Conservation (phyloP, 2,329 filamentous ascomycete species). For the Raffaelea deltoideospora region DNA sequence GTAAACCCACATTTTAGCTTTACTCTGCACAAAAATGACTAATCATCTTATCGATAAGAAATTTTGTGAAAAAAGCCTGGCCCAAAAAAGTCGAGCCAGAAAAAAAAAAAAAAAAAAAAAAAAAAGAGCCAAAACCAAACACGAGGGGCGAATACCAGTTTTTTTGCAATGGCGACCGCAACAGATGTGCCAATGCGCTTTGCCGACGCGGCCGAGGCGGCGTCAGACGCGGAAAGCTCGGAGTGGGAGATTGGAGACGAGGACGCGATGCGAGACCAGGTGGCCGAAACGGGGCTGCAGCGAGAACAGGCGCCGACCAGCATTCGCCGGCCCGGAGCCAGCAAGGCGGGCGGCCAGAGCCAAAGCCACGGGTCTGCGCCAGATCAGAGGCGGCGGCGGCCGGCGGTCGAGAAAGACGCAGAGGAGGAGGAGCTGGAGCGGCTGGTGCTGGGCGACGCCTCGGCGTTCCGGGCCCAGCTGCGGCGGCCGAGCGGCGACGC, state of each 20-base stretch:
- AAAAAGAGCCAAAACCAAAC: too few species aligned
- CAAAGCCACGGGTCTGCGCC: too few species aligned
- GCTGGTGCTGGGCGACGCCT: constrained; percentile 74
- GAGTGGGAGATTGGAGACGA: constrained; percentile 15
- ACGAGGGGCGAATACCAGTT: too few species aligned
- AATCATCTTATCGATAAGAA: too few species aligned
- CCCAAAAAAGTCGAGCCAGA: too few species aligned
- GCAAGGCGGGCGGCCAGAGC: background rate
- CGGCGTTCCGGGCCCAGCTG: constrained; percentile 59
- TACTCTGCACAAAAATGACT: too few species aligned
- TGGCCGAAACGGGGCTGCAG: constrained; percentile 4
- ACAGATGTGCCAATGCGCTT: too few species aligned
- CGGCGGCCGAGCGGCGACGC: constrained; percentile 25
- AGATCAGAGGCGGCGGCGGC: constrained; percentile 15
- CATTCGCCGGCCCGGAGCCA: too few species aligned
- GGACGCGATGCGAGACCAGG: constrained; percentile 7
- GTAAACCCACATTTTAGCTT: too few species aligned
- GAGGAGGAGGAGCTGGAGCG: constrained; percentile 77
- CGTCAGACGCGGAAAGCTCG: constrained; percentile 5
- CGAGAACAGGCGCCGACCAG: too few species aligned
- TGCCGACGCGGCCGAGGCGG: background rate
- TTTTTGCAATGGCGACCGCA: background rate
- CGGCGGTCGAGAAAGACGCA: constrained; percentile 54
- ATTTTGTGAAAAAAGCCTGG: too few species aligned
- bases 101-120: too few species aligned